These are phyloP conservation scores for Termitomyces heimii DNA, from an alignment of 768 basidiomycete species.

Conservation along the genomic window DNA sequence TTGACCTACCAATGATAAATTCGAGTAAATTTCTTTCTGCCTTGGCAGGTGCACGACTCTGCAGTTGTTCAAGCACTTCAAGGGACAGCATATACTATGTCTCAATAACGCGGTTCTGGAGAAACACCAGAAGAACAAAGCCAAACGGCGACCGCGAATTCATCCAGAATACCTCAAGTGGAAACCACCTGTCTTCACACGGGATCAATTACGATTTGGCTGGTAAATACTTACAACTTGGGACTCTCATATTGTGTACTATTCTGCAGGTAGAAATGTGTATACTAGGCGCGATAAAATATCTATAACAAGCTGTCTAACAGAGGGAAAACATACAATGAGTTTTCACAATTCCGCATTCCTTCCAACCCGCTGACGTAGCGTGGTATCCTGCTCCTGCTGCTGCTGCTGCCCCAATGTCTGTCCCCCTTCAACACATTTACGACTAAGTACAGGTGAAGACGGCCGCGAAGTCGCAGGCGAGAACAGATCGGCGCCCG, in stretches of 20 bases:
- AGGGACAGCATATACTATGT: constrained; percentile 90
- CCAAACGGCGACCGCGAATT: constrained; percentile 75
- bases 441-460: constrained; percentile 52
- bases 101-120: constrained; percentile 88
- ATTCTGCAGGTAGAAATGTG: constrained; percentile 8
- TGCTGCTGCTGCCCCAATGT: constrained; percentile 12
- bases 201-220: constrained; percentile 82
- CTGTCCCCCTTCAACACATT: constrained; percentile 20
- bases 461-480: constrained; percentile 62
- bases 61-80: constrained; percentile 94
- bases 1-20: background rate
- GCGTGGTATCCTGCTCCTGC: constrained; percentile 9
- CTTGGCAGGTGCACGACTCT: constrained; percentile 86
- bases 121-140: constrained; percentile 79
- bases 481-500: constrained; percentile 71
- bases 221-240: constrained; percentile 29
- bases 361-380: constrained; percentile 13
- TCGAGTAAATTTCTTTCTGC: background rate
- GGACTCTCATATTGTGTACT: constrained; percentile 11
- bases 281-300: constrained; percentile 6
- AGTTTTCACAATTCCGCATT: background rate
- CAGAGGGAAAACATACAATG: background rate
- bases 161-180: constrained; percentile 77
- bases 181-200: constrained; percentile 93
- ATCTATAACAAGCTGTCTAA: background rate